These are phyloP conservation scores for Verbascum thapsus DNA, from an alignment of 257 asterid species.

Conservation along the genomic window DNA sequence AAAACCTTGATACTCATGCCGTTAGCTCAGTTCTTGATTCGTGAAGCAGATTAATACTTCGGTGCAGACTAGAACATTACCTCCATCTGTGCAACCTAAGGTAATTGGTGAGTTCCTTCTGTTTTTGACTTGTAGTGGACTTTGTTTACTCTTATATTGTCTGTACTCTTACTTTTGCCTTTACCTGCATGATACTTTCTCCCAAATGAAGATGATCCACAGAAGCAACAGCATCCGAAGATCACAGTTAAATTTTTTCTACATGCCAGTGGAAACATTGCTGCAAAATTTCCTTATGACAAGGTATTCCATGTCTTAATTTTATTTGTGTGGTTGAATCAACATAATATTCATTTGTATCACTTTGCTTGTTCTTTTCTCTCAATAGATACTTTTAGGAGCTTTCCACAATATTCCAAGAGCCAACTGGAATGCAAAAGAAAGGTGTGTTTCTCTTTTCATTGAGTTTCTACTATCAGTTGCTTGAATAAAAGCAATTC, in stretches of 20 bases:
- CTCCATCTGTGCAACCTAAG: constrained; percentile 45
- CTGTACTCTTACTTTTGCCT: constrained; percentile 17
- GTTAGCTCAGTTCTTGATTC: constrained; percentile 21
- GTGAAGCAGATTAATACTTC: constrained; percentile 40
- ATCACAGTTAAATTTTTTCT: constrained; percentile 59
- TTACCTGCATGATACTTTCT: constrained; percentile 8
- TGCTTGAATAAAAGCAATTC: neutral
- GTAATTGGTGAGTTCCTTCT: constrained; percentile 46
- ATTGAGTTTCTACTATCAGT: constrained; percentile 14
- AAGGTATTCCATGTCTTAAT: constrained; percentile 41
- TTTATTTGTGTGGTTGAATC: constrained; percentile 23
- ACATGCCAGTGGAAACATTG: constrained; percentile 78
- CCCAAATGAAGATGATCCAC: constrained; percentile 38
- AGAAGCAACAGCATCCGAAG: constrained; percentile 51
- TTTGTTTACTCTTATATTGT: constrained; percentile 5
- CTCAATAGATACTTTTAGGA: constrained; percentile 56
- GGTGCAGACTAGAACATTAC: constrained; percentile 33
- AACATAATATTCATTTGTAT: constrained; percentile 14
- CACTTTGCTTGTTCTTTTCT: constrained; percentile 30
- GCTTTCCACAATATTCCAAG: constrained; percentile 72
- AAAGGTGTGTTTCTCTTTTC: constrained; percentile 55
- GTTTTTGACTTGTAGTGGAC: constrained; percentile 17
- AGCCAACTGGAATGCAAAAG: constrained; percentile 83
- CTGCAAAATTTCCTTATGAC: constrained; percentile 75
- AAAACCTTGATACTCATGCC: constrained; percentile 26